Percentiles rank a stretch among this genome's conserved stretches.
These are phyloP conservation scores for Fusarium azukiicola DNA, from an alignment of 2,329 filamentous ascomycete species.

Conservation along the genomic window DNA sequence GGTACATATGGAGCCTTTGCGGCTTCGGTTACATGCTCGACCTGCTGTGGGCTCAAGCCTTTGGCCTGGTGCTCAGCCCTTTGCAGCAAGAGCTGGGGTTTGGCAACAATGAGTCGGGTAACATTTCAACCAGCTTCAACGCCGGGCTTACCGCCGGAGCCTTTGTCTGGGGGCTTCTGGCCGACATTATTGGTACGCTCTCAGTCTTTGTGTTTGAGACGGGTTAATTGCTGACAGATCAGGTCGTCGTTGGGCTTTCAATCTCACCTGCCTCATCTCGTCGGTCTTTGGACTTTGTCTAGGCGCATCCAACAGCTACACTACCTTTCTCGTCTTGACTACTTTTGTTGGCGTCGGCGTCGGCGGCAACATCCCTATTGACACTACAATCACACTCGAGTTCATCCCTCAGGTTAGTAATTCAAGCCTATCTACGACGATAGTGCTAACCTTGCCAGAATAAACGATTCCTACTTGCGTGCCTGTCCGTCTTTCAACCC, in stretches of 20 bases:
- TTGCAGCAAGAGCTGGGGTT: slow-evolving; percentile 79
- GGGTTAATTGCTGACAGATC: neutral
- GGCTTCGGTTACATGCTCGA: slow-evolving; percentile 78
- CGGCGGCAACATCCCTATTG: slow-evolving; percentile 77
- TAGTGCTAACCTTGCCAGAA: slow-evolving; percentile 49
- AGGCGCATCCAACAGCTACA: slow-evolving; percentile 72
- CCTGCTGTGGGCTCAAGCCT: slow-evolving; percentile 78
- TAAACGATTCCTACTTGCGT: slow-evolving; percentile 72
- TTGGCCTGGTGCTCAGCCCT: slow-evolving; percentile 75
- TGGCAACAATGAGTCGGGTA: slow-evolving; percentile 60
- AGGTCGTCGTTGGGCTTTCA: slow-evolving; percentile 77
- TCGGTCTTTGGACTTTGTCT: slow-evolving; percentile 75
- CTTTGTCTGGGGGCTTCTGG: slow-evolving; percentile 76
- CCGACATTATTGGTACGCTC: slow-evolving; percentile 69
- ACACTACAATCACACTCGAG: slow-evolving; percentile 76
- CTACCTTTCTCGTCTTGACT: slow-evolving; percentile 73
- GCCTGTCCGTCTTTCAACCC: slow-evolving; percentile 77
- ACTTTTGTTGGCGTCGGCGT: slow-evolving; percentile 76
- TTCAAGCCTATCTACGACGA: accelerated
- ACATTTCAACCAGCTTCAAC: slow-evolving; percentile 76
- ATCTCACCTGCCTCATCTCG: slow-evolving; percentile 76
- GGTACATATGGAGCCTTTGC: slow-evolving; percentile 74
- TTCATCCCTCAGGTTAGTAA: slow-evolving; percentile 70
- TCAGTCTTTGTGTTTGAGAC: neutral
- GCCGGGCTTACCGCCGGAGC: slow-evolving; percentile 76